Base-by-base conservation (phyloP, 805 yeast genomes). In the Saccharomycopsis guyanensis region DNA sequence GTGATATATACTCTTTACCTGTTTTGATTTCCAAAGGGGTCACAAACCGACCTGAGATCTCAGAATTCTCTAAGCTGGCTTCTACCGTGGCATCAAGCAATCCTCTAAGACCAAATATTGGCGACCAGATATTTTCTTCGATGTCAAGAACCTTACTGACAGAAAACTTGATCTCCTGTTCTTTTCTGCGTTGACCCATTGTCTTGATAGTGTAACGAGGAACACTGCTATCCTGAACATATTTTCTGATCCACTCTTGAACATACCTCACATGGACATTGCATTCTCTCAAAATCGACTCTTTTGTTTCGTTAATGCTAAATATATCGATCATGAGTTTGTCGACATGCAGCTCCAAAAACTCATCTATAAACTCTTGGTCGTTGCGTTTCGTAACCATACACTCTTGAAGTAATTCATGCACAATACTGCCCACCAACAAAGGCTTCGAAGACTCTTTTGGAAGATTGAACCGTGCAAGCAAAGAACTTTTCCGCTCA, bases 111-210 rank as follows among this genome's bases (percentile, higher is more conserved):
- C 99, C 99, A 65, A 75, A 88, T 58, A 76, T 73, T 0, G 97
- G 95, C 0, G 97, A 86, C 87, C 95, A 80, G 12, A 93, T 81
- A 55, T 80, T 84, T 57, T 93, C 97, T 62, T 93, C 99, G 7
- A 86, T 76, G 57, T 86, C 96, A 29, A 86, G 66, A 6, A 88
- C 74, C 47, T 81, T 78, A 13, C 76, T 68, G 0, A 84, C 78
- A 0, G 81, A 68, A 36, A 80, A 67, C 8, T 64, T 64, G 1
- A 73, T 60, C 12, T 63, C 60, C 19, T 64, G 63, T 7, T n/a
- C 56, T 59, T 19, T 51, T 45, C 20, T 58, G 51, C 35, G 57
- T 56, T 22, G 45, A 53, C 31, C 38, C 34, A 33, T 27, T 1
- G 46, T 45, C 16, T 33, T 18, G 20, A 40, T 48, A 3, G 20